Percentiles rank a stretch among this genome's conserved stretches.
Evolutionary conservation across 2,329 filamentous ascomycete species (phyloP).

Genomic region (Lasiodiplodia gonubiensis): DNA sequence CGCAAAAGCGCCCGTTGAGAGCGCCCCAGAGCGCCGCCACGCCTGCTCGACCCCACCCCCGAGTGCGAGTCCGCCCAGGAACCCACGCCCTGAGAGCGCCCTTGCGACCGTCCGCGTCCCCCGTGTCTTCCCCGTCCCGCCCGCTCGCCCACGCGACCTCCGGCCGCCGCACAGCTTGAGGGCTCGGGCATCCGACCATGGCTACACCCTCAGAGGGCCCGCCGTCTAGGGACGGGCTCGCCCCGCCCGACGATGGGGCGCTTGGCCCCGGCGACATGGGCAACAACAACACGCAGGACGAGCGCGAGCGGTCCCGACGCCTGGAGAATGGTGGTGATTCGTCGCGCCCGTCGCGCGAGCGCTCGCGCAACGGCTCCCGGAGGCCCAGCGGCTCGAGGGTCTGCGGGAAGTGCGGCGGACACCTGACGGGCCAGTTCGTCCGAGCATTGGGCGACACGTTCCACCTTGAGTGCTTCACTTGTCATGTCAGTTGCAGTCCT

Average conservation of each 20-base stretch:
- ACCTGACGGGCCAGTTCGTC: slow-evolving; percentile 93
- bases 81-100: background rate
- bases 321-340: slow-evolving; percentile 38
- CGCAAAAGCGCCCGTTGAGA: slow-evolving; percentile 4
- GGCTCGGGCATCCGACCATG: slow-evolving; percentile 24
- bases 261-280: slow-evolving; percentile 18
- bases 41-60: slow-evolving; percentile 12
- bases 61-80: background rate
- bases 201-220: slow-evolving; percentile 28
- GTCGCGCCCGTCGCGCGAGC: slow-evolving; percentile 38
- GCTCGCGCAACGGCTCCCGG: slow-evolving; percentile 40
- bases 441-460: slow-evolving; percentile 91
- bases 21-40: slow-evolving; percentile 8
- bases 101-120: background rate
- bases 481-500: slow-evolving; percentile 69
- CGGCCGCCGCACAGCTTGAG: slow-evolving; percentile 9
- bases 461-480: slow-evolving; percentile 97
- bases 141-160: background rate
- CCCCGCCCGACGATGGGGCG: slow-evolving; percentile 14
- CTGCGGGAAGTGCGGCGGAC: slow-evolving; percentile 85
- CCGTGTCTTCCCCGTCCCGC: background rate
- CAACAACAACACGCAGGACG: slow-evolving; percentile 29
- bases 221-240: slow-evolving; percentile 26
- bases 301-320: slow-evolving; percentile 31
- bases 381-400: slow-evolving; percentile 47